Base-by-base conservation (phyloP, 2,329 filamentous ascomycete species). In the Proliferodiscus dingleyae region DNA sequence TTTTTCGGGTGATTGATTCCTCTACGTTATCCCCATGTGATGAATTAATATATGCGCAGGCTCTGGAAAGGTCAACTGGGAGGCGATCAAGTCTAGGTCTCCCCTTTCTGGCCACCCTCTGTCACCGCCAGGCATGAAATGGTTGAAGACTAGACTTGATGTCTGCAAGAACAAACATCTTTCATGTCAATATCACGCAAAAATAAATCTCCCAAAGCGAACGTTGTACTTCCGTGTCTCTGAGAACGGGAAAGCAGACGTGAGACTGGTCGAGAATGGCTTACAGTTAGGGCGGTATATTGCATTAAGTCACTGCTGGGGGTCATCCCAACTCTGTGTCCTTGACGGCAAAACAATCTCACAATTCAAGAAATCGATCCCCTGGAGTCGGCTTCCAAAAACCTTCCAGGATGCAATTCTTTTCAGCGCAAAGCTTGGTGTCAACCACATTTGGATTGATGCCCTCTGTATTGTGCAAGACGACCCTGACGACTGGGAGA, bases 401-500 rank as follows among this genome's bases (percentile, higher is more conserved):
- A 29, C 26, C 26, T 29, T 29, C 26, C 26, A 29, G 26, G 26
- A 29, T 13, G 26, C 26, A 4, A 29, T 29, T 29, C 26, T 29
- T 29, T 29, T 29, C 26, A 29, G 26, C 3, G 26, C 26, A 29
- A 29, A 29, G 26, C 26, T 29, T 29, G 26, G 26, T 29, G 26
- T 29, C 26, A 3, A 29, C n/a, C 26, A 29, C n/a, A 29, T 63
- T 15, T 63, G 60, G 61, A 56, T 62, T 26, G 60, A 63, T 46
- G 48, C 54, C 16, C 45, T 63, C 0, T 64, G 61, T 37, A 59
- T 64, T 18, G 46, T 58, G 23, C 59, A 64, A 23, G 54, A 59
- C 28, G 48, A 53, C 16, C 40, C 58, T 43, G 41, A 59, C 36
- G 59, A 61, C 33, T 57, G 55, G 55, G 36, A 41, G 16, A 37